Evolutionary conservation across 306 rosid species (phyloP).

Genomic region (Macrotyloma uniflorum): DNA sequence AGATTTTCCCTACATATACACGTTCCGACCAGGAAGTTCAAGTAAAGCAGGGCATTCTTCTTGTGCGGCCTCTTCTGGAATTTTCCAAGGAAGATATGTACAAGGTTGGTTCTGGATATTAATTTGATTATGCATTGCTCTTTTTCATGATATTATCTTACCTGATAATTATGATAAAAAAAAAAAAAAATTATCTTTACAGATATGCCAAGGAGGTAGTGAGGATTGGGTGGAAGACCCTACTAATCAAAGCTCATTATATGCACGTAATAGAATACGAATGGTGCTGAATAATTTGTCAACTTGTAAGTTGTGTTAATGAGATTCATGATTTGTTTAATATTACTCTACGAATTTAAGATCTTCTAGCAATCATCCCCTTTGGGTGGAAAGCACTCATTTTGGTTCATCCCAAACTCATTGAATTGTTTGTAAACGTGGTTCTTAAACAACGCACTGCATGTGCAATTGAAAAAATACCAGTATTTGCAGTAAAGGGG

Average conservation of each 20-base stretch:
- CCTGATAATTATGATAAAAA: background rate
- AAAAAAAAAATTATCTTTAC: constrained; percentile 4
- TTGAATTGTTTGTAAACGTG: background rate
- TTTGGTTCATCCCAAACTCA: constrained; percentile 5
- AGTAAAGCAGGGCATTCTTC: constrained; percentile 59
- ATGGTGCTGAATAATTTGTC: constrained; percentile 58
- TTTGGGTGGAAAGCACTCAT: background rate
- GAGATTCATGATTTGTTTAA: constrained; percentile 13
- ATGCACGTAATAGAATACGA: constrained; percentile 85
- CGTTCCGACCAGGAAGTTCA: constrained; percentile 44
- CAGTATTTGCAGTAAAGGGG: background rate
- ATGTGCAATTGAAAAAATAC: background rate
- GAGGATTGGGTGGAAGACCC: constrained; percentile 97
- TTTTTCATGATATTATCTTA: background rate
- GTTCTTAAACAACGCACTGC: background rate
- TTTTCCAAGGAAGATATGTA: constrained; percentile 89
- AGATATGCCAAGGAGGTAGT: constrained; percentile 74
- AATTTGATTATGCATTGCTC: constrained; percentile 1
- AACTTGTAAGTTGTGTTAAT: constrained; percentile 61
- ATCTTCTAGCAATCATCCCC: constrained; percentile 14
- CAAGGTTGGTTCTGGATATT: constrained; percentile 55
- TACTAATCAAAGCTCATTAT: constrained; percentile 72
- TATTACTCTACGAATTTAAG: background rate
- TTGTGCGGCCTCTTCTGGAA: constrained; percentile 86
- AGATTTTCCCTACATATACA: constrained; percentile 63